A percentile compares a stretch with the other conserved stretches of the same genome.
Evolutionary conservation across 140 eudicot species (phyloP).

Genomic region (Erigeron philadelphicus): DNA sequence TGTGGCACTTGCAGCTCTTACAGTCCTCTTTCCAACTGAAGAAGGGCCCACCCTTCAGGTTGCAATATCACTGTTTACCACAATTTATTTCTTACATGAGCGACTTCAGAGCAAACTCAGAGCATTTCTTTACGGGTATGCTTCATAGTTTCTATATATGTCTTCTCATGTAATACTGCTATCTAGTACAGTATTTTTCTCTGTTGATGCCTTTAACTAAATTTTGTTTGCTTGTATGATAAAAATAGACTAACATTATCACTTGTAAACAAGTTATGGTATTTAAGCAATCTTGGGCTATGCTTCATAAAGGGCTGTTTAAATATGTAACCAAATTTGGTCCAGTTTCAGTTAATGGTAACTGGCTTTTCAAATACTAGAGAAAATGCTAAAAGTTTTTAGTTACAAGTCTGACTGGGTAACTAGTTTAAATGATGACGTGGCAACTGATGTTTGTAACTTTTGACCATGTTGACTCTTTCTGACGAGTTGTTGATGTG

Average conservation of each 20-base stretch:
- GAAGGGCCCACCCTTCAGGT: constrained; percentile 99
- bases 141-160: constrained; percentile 9
- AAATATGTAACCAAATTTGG: neutral
- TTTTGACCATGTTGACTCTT: constrained; percentile 9
- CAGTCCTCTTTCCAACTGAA: constrained; percentile 88
- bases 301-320: constrained; percentile 5
- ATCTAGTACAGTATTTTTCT: neutral
- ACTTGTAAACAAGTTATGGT: neutral
- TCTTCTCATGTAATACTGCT: neutral
- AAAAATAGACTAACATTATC: constrained; percentile 2
- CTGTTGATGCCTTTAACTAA: neutral
- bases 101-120: constrained; percentile 73
- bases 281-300: constrained; percentile 1
- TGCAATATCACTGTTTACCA: constrained; percentile 58
- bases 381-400: neutral
- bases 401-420: neutral
- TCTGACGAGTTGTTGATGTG: neutral
- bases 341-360: neutral
- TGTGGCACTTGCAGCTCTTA: constrained; percentile 73
- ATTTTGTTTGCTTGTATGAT: neutral
- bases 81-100: constrained; percentile 71
- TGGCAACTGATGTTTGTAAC: constrained; percentile 1
- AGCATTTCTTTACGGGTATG: constrained; percentile 94
- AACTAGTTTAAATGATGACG: neutral
- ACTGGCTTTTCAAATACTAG: neutral